Evolutionary conservation across 2,329 filamentous ascomycete genomes (phyloP).

Genomic region (Alternaria brassicae): DNA sequence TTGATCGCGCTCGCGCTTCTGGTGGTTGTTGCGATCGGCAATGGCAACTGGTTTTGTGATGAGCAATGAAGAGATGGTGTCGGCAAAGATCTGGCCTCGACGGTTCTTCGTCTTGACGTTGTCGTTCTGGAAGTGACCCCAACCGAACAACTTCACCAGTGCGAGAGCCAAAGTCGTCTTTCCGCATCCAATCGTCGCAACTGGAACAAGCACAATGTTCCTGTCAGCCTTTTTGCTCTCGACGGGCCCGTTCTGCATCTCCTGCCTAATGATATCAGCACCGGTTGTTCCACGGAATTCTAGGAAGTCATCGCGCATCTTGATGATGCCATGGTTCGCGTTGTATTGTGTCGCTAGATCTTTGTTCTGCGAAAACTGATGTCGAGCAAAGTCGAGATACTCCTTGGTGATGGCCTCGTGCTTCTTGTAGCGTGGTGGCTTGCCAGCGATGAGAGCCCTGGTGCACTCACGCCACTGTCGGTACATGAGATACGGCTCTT

Average conservation of each 20-base stretch:
- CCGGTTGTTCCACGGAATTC: constrained; percentile 83
- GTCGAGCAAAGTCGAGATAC: constrained; percentile 82
- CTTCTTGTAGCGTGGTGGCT: constrained; percentile 79
- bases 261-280: constrained; percentile 82
- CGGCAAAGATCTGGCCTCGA: constrained; percentile 79
- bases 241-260: constrained; percentile 64
- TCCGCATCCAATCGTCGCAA: constrained; percentile 93
- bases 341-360: constrained; percentile 75
- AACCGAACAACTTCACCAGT: constrained; percentile 81
- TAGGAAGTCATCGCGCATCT: constrained; percentile 86
- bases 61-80: constrained; percentile 71
- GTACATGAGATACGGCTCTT: constrained; percentile 98
- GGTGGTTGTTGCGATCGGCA: constrained; percentile 94
- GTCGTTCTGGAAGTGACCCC: constrained; percentile 96
- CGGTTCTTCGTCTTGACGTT: constrained; percentile 81
- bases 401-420: constrained; percentile 89
- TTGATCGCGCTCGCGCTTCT: constrained; percentile 85
- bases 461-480: constrained; percentile 98
- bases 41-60: constrained; percentile 74
- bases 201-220: constrained; percentile 83
- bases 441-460: constrained; percentile 81
- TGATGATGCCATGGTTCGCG: constrained; percentile 93
- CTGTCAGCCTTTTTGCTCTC: constrained; percentile 63
- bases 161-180: constrained; percentile 93
- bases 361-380: constrained; percentile 72